Evolutionary conservation across 257 asterid genomes (phyloP).

Genomic region (Apocynum venetum): DNA sequence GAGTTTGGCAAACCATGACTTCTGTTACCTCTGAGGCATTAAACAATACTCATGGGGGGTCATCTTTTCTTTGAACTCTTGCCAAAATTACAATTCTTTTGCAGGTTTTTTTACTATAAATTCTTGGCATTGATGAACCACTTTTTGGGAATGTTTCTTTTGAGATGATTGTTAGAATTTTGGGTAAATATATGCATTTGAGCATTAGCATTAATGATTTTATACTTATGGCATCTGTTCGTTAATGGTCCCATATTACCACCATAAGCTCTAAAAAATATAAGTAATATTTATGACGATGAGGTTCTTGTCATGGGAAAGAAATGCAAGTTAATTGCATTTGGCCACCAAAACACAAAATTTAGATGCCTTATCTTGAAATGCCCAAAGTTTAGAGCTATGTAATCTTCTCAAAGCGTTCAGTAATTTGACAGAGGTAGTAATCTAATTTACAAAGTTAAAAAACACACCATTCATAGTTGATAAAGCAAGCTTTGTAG

Average conservation of each 20-base stretch:
- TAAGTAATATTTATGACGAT: background rate
- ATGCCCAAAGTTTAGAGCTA: too few relatives aligned
- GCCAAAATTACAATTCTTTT: background rate
- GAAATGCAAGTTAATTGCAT: background rate
- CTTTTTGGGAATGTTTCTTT: conserved; percentile 12
- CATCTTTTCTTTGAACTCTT: background rate
- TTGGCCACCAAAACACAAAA: background rate
- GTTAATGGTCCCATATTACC: conserved; percentile 20
- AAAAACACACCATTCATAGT: too few relatives aligned
- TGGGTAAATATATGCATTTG: background rate
- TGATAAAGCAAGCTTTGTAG: too few relatives aligned
- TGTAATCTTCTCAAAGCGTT: too few relatives aligned
- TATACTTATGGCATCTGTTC: conserved; percentile 21
- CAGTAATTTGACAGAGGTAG: too few relatives aligned
- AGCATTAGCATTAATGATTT: conserved; percentile 9
- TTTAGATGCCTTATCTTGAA: background rate
- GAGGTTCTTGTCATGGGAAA: background rate
- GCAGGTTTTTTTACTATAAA: too few relatives aligned
- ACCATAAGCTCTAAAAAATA: background rate
- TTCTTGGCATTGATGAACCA: background rate
- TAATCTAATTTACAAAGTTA: too few relatives aligned
- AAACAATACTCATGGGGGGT: background rate
- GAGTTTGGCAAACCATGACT: conserved; percentile 29
- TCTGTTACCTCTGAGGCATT: conserved; percentile 6
- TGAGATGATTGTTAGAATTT: background rate